phyloP scores from a whole-genome alignment of 176 grass and related monocot genomes.

The Musa beccarii region DNA sequence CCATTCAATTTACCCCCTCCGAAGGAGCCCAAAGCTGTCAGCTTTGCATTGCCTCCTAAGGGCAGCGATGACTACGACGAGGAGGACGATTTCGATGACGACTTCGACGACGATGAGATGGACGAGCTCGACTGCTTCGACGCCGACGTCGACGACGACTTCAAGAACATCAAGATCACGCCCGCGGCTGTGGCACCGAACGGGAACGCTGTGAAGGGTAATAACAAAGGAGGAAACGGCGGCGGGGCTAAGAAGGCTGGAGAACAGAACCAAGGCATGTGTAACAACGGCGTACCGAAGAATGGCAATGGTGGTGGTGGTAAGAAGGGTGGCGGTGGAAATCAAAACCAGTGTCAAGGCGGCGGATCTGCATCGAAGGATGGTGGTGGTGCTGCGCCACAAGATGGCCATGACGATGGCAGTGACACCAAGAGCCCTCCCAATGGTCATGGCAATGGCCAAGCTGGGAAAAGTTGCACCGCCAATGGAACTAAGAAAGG shows the following conservation, averaged over 20 bases:
- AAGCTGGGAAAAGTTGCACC: conserved; percentile 9
- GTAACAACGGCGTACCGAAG: conserved; percentile 31
- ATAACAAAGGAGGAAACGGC: conserved; percentile 30
- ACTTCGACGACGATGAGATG: conserved; percentile 5
- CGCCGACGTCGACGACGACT: conserved; percentile 11
- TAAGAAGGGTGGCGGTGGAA: conserved; percentile 32
- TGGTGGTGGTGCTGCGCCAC: conserved; percentile 14
- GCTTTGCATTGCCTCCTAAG: conserved; percentile 27
- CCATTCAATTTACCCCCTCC: conserved; percentile 43
- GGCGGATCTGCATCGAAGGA: conserved; percentile 24
- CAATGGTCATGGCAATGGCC: conserved; percentile 16
- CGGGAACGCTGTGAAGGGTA: conserved; percentile 23
- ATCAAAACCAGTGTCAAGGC: conserved; percentile 36
- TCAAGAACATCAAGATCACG: conserved; percentile 52
- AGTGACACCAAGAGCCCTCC: background rate
- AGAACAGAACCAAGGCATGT: conserved; percentile 16
- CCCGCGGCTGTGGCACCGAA: conserved; percentile 22
- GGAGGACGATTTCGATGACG: conserved; percentile 35
- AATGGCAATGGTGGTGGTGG: conserved; percentile 30
- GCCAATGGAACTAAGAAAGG: conserved; percentile 10
- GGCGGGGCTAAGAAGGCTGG: conserved; percentile 47
- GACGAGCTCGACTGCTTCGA: conserved; percentile 15
- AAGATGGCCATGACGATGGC: conserved; percentile 6
- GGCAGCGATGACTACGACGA: conserved; percentile 30
- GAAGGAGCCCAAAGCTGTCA: conserved; percentile 61